Evolutionary conservation across 164 flowering plant genomes (phyloP), one percentile per base, ranked within the genome.

Genomic region (Magnolia kwangsiensis): DNA sequence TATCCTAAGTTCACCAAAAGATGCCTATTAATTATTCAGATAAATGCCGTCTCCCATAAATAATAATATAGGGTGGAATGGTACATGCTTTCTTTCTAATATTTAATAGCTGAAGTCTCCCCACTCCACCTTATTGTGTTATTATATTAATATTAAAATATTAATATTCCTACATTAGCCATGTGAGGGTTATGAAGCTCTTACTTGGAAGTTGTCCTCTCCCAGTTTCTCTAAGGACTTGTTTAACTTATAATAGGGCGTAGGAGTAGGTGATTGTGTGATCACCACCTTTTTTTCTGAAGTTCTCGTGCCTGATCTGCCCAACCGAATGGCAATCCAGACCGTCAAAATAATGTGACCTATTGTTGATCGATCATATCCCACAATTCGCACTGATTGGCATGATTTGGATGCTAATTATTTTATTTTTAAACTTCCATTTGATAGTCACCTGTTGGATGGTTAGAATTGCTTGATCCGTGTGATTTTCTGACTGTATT

Each of bases 171-270:
- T 13, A 63, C 1, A 63, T 63, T 21, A 63, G n/a, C 65, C 65
- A 63, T 63, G 23, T 18, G 65, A 63, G n/a, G 7, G 21, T 16
- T 63, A 63, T n/a, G 23, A 63, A 63, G 65, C 23, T 63, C 21
- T 63, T 63, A 21, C 23, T 63, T 63, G 65, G 65, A 63, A 63
- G 65, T 63, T 63, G 65, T 63, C 65, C n/a, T 63, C 19, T 63
- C 23, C 8, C 65, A 16, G 19, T 5, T 21, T 6, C 21, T 63
- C 65, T 19, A n/a, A n/a, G 21, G n/a, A 63, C 21, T 21, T 63
- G 65, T 63, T 21, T 63, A 63, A 63, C 23, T 63, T 63, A 7
- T 7, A 63, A 63, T 63, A 9, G 7, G 21, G 5, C 6, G 45
- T 7, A 37, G 45, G 45, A 37, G 45, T 37, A 37, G 45, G 45